Evolutionary conservation across 1,284 basidiomycete genomes (phyloP).

Genomic region (Athelia sp.): DNA sequence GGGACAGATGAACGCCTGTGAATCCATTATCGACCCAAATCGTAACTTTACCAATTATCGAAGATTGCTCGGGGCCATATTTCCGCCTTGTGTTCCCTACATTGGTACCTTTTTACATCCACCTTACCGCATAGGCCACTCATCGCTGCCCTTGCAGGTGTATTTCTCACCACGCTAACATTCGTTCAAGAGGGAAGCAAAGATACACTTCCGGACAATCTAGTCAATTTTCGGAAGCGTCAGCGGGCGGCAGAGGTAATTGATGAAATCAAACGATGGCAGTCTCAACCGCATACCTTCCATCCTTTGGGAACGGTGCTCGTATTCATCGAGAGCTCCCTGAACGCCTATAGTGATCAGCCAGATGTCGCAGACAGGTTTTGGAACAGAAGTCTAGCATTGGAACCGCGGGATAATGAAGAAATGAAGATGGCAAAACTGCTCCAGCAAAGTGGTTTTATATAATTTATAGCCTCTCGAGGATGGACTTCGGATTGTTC

Average conservation of each 20-base stretch:
- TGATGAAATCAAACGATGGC: constrained; percentile 77
- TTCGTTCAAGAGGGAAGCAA: constrained; percentile 86
- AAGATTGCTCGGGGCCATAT: constrained; percentile 56
- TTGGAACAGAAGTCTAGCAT: constrained; percentile 27
- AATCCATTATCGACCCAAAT: constrained; percentile 60
- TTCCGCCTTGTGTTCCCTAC: constrained; percentile 81
- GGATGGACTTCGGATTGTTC: too few species aligned
- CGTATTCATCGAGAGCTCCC: constrained; percentile 51
- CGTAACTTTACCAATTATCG: constrained; percentile 78
- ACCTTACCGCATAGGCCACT: neutral
- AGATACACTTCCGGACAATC: constrained; percentile 52
- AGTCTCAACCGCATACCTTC: constrained; percentile 71
- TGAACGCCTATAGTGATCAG: constrained; percentile 42
- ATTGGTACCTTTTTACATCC: constrained; percentile 46
- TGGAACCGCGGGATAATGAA: constrained; percentile 76
- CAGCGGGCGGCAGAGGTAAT: constrained; percentile 74
- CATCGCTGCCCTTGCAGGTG: too few species aligned
- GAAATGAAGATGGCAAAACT: constrained; percentile 64
- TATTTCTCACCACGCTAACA: constrained; percentile 75
- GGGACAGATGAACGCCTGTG: constrained; percentile 39
- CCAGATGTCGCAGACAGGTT: constrained; percentile 44
- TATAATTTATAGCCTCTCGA: constrained; percentile 23
- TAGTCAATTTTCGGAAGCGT: constrained; percentile 82
- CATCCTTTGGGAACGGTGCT: constrained; percentile 52
- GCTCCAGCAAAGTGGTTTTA: constrained; percentile 60